Conservation (phyloP, 495 filamentous ascomycete genomes). For the Talaromyces adpressus region DNA sequence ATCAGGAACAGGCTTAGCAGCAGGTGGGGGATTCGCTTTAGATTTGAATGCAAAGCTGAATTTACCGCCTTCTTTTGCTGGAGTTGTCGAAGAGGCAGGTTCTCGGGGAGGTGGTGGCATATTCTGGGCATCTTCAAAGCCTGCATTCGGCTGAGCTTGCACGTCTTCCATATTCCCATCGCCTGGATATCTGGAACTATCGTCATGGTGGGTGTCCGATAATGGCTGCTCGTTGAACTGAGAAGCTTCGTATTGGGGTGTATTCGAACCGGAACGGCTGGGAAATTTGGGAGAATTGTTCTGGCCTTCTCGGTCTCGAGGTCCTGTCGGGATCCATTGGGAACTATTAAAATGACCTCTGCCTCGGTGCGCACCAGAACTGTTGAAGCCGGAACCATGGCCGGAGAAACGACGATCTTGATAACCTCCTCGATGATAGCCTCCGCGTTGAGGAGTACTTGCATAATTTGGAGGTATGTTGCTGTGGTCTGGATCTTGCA, state of each 20-base stretch:
- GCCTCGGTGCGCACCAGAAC: constrained; percentile 25
- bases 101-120: constrained; percentile 44
- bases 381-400: constrained; percentile 22
- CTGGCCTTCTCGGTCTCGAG: constrained; percentile 23
- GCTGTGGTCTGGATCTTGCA: constrained; percentile 42
- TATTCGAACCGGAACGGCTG: constrained; percentile 19
- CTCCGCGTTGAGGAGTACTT: constrained; percentile 44
- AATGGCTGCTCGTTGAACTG: constrained; percentile 11
- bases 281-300: constrained; percentile 26
- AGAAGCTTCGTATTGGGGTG: constrained; percentile 15
- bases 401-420: constrained; percentile 42
- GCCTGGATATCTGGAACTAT: not conserved
- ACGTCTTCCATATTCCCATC: constrained; percentile 59
- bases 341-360: constrained; percentile 49
- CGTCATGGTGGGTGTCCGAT: not conserved
- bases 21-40: constrained; percentile 50
- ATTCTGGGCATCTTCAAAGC: constrained; percentile 25
- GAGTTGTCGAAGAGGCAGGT: constrained; percentile 42
- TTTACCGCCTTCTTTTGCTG: constrained; percentile 55
- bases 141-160: constrained; percentile 27
- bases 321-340: constrained; percentile 49
- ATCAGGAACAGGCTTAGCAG: constrained; percentile 65
- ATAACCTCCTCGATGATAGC: constrained; percentile 48
- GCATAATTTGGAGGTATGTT: constrained; percentile 42
- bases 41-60: constrained; percentile 86